Evolutionary conservation across 192 early-diverging fungal species (phyloP).

Genomic region (Entophlyctis luteolus): DNA sequence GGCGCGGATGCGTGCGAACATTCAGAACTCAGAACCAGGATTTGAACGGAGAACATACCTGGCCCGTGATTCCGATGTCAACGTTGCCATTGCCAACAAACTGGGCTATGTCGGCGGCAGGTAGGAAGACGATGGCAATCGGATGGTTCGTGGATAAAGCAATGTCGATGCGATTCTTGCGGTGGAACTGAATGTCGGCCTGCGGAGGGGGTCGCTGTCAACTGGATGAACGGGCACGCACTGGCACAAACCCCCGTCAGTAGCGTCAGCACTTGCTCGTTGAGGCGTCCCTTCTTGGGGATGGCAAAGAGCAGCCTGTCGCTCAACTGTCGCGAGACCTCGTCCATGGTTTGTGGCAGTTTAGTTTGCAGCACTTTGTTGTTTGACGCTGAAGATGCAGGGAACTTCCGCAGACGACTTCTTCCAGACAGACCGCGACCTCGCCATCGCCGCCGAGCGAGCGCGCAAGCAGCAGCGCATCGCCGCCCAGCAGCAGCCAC

Average conservation of each 20-base stretch:
- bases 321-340: no score
- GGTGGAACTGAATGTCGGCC: slow-evolving; percentile 91
- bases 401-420: slow-evolving; percentile 54
- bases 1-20: no score
- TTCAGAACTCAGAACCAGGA: no score
- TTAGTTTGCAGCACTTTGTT: no score
- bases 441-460: slow-evolving; percentile 49
- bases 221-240: neutral
- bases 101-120: slow-evolving; percentile 92
- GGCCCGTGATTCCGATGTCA: slow-evolving; percentile 94
- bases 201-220: neutral
- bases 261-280: slow-evolving; percentile 80
- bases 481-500: no score
- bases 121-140: slow-evolving; percentile 90
- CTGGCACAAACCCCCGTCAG: slow-evolving; percentile 56
- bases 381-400: no score
- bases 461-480: slow-evolving; percentile 43
- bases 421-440: slow-evolving; percentile 71
- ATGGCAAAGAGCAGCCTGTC: slow-evolving; percentile 82
- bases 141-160: slow-evolving; percentile 91
- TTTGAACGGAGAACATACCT: no score
- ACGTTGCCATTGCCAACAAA: slow-evolving; percentile 94
- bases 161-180: slow-evolving; percentile 94
- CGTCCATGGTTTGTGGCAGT: no score
- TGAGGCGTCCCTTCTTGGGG: slow-evolving; percentile 96